These are phyloP conservation scores for Alternaria incomplexa DNA, from an alignment of 2,329 filamentous ascomycete species.

Conservation along the genomic window DNA sequence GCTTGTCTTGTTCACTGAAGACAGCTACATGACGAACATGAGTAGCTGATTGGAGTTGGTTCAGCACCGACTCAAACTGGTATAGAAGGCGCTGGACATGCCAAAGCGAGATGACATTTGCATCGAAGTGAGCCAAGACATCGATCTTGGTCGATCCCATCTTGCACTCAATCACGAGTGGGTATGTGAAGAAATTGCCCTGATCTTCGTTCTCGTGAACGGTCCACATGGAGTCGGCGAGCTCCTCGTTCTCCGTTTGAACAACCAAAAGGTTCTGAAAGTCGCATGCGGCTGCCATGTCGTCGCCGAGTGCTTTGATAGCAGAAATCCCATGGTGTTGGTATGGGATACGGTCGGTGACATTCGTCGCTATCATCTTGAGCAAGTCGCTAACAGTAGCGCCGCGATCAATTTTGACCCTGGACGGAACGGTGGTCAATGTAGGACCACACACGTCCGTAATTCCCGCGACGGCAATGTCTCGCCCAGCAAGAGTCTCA, in stretches of 20 bases:
- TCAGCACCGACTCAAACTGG: slow-evolving; percentile 36
- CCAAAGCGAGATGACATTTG: slow-evolving; percentile 34
- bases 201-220: slow-evolving; percentile 35
- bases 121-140: slow-evolving; percentile 36
- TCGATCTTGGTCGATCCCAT: slow-evolving; percentile 25
- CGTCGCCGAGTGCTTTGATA: slow-evolving; percentile 54
- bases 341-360: slow-evolving; percentile 41
- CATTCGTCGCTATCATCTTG: slow-evolving; percentile 23
- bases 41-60: slow-evolving; percentile 30
- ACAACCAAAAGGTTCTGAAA: slow-evolving; percentile 63
- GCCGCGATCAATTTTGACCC: slow-evolving; percentile 36
- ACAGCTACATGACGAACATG: slow-evolving; percentile 31
- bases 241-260: slow-evolving; percentile 47
- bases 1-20: slow-evolving; percentile 35
- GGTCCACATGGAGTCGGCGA: slow-evolving; percentile 35
- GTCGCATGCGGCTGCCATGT: slow-evolving; percentile 63
- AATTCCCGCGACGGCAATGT: slow-evolving; percentile 41
- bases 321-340: slow-evolving; percentile 49
- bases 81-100: slow-evolving; percentile 38
- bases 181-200: slow-evolving; percentile 43
- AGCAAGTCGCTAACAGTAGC: slow-evolving; percentile 34
- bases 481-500: slow-evolving; percentile 44
- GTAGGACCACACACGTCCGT: slow-evolving; percentile 47
- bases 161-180: slow-evolving; percentile 41
- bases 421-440: slow-evolving; percentile 49